Conservation (phyloP, 2,329 filamentous ascomycete genomes). For the Helminthosporium solani region DNA sequence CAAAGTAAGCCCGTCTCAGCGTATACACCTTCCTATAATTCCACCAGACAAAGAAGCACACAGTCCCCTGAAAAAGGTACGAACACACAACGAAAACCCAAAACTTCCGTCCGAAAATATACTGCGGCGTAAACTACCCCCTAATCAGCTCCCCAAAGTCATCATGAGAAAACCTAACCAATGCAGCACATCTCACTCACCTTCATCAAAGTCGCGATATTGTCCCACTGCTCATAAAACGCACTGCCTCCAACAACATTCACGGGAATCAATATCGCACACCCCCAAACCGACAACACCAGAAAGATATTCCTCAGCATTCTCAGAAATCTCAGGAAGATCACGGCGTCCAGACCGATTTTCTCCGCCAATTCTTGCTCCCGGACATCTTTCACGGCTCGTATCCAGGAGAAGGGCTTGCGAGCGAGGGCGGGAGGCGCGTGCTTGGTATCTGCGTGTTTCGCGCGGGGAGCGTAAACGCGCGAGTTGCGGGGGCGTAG, state of each 20-base stretch:
- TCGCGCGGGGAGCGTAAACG: constrained; percentile 91
- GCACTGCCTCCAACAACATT: constrained; percentile 56
- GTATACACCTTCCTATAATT: constrained; percentile 75
- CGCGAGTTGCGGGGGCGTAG: constrained; percentile 85
- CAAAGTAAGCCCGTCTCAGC: constrained; percentile 75
- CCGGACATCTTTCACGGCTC: constrained; percentile 70
- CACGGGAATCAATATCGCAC: constrained; percentile 76
- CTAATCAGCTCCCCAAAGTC: neutral
- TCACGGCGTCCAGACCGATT: constrained; percentile 84
- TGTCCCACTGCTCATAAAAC: constrained; percentile 29
- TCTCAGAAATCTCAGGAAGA: constrained; percentile 82
- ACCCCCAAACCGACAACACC: constrained; percentile 69
- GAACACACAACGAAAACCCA: constrained; percentile 62
- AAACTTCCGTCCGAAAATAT: constrained; percentile 51
- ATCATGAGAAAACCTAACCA: neutral
- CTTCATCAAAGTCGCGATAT: constrained; percentile 40
- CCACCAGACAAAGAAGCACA: constrained; percentile 81
- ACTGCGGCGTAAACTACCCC: constrained; percentile 60
- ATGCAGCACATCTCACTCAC: neutral
- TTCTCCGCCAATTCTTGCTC: constrained; percentile 77
- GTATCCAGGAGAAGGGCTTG: constrained; percentile 83
- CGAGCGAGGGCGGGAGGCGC: constrained; percentile 81
- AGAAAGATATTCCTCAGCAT: constrained; percentile 93
- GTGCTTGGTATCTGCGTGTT: constrained; percentile 88
- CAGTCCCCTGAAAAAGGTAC: constrained; percentile 67